Evolutionary conservation across 768 basidiomycete species (phyloP).

Genomic region (Cubamyces sp.): DNA sequence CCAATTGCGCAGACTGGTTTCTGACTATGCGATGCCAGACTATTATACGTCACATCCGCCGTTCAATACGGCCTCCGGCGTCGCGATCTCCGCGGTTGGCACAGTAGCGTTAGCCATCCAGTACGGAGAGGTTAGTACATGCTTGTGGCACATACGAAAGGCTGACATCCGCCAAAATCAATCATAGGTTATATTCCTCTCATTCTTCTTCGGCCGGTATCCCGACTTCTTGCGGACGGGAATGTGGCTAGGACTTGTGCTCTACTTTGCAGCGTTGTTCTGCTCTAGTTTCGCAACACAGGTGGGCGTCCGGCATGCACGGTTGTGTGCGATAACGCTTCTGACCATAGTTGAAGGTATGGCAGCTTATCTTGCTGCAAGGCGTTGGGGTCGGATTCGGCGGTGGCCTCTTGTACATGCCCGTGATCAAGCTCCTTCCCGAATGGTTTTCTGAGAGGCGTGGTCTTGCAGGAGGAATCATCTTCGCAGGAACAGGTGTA

Average conservation of each 20-base stretch:
- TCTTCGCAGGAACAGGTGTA: conserved; percentile 27
- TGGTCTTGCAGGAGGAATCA: conserved; percentile 27
- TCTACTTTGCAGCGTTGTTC: conserved; percentile 17
- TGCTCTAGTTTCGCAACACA: conserved; percentile 26
- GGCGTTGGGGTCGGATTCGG: conserved; percentile 24
- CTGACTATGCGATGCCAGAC: conserved; percentile 1
- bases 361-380: conserved; percentile 28
- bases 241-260: conserved; percentile 22
- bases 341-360: conserved; percentile 12
- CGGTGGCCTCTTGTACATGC: conserved; percentile 27
- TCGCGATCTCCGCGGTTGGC: conserved; percentile 27
- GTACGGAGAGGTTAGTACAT: conserved; percentile 25
- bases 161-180: background rate
- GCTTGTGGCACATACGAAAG: background rate
- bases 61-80: conserved; percentile 22
- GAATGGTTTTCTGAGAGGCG: conserved; percentile 29
- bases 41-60: conserved; percentile 31
- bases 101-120: conserved; percentile 25
- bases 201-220: conserved; percentile 18
- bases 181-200: conserved; percentile 17
- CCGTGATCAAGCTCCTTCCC: conserved; percentile 19
- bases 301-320: conserved; percentile 1
- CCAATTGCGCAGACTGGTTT: background rate
- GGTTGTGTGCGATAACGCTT: background rate
- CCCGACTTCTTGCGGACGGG: conserved; percentile 17